Percentiles rank a stretch among this genome's conserved stretches.
These are phyloP conservation scores for Hyaloscypha bicolor DNA, from an alignment of 495 filamentous ascomycete genomes.

Conservation along the genomic window DNA sequence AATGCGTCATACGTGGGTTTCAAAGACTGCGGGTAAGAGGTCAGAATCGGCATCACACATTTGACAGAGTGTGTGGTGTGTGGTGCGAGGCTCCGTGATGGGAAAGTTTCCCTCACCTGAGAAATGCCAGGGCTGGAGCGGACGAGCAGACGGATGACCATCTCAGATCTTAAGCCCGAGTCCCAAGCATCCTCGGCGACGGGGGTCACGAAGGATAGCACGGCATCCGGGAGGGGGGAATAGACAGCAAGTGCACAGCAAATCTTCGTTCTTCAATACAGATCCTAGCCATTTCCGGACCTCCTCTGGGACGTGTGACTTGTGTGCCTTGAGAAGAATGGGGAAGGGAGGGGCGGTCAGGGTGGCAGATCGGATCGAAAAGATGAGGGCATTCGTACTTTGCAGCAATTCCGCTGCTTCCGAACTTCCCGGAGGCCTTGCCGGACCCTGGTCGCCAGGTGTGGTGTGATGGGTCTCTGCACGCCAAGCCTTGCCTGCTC, in stretches of 20 bases:
- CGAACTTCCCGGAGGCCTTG: constrained; percentile 1
- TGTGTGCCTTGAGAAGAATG: not conserved
- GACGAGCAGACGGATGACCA: not conserved
- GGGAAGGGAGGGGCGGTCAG: not conserved
- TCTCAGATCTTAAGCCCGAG: not conserved
- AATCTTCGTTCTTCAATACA: not conserved
- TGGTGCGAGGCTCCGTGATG: not conserved
- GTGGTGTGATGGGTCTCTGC: not conserved
- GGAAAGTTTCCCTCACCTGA: not conserved
- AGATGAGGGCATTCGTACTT: constrained; percentile 24
- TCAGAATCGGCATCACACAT: not conserved
- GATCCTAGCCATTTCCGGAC: not conserved
- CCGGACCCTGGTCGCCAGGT: not conserved
- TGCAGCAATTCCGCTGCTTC: not conserved
- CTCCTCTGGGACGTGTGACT: not conserved
- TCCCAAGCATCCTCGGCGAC: not conserved
- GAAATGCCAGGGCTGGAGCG: not conserved
- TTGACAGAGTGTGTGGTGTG: no score
- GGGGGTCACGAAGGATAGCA: not conserved
- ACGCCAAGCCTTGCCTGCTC: not conserved
- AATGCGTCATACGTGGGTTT: constrained; percentile 1
- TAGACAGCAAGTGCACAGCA: not conserved
- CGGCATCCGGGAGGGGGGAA: not conserved
- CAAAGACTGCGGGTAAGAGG: not conserved
- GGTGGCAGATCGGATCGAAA: not conserved